phyloP scores from a whole-genome alignment of 768 basidiomycete genomes.

The Stropharia rugosoannulata region DNA sequence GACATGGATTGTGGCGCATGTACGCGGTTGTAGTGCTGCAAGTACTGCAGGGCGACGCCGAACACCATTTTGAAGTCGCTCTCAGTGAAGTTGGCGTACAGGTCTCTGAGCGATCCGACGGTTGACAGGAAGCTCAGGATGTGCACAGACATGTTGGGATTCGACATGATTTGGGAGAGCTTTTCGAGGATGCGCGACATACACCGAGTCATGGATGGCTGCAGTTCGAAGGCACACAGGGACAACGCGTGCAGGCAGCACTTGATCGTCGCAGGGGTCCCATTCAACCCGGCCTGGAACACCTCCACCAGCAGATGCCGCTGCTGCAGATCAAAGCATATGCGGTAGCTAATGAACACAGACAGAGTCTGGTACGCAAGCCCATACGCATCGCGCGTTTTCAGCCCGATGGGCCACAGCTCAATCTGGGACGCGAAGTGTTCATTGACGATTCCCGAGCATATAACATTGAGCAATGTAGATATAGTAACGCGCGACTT shows the following conservation, averaged over 20 bases:
- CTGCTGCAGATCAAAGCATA: slow-evolving; percentile 68
- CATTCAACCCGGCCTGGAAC: slow-evolving; percentile 67
- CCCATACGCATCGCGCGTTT: slow-evolving; percentile 81
- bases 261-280: slow-evolving; percentile 75
- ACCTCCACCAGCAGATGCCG: slow-evolving; percentile 74
- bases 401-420: slow-evolving; percentile 60
- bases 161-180: slow-evolving; percentile 92
- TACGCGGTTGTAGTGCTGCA: slow-evolving; percentile 81
- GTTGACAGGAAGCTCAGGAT: slow-evolving; percentile 91
- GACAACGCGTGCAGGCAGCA: slow-evolving; percentile 89
- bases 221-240: slow-evolving; percentile 84
- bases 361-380: slow-evolving; percentile 85
- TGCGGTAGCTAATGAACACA: slow-evolving; percentile 84
- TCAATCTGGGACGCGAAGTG: slow-evolving; percentile 57
- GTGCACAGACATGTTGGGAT: slow-evolving; percentile 91
- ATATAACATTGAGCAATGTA: slow-evolving; percentile 63
- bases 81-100: slow-evolving; percentile 91
- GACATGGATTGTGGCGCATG: slow-evolving; percentile 61
- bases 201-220: slow-evolving; percentile 74
- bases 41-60: slow-evolving; percentile 89
- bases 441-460: slow-evolving; percentile 59
- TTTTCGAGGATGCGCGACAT: slow-evolving; percentile 82
- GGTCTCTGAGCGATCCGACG: slow-evolving; percentile 72
- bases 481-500: slow-evolving; percentile 64
- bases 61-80: slow-evolving; percentile 92